Conservation (phyloP, 495 filamentous ascomycete genomes). For the Aspergillus indologenus region DNA sequence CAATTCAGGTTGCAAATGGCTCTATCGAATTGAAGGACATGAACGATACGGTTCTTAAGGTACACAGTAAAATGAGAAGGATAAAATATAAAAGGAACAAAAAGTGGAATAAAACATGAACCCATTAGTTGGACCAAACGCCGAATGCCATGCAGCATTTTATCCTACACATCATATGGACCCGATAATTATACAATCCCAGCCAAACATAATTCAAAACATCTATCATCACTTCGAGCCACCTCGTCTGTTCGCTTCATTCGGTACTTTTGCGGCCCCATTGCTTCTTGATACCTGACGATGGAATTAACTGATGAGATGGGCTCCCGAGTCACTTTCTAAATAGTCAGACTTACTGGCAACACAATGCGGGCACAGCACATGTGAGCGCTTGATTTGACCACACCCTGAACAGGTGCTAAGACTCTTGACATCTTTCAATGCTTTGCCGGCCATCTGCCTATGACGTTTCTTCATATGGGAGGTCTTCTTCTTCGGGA, state of each 20-base stretch:
- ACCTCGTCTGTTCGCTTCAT: slow-evolving; percentile 10
- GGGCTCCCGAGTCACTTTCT: not conserved
- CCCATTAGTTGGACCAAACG: slow-evolving; percentile 35
- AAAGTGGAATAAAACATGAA: slow-evolving; percentile 7
- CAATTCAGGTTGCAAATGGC: not conserved
- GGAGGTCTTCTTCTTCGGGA: slow-evolving; percentile 98
- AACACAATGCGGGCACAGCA: slow-evolving; percentile 83
- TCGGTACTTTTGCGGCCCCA: slow-evolving; percentile 26
- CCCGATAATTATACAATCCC: slow-evolving; percentile 1
- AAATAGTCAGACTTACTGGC: slow-evolving; percentile 45
- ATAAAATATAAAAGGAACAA: slow-evolving; percentile 3
- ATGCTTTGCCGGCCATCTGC: slow-evolving; percentile 88
- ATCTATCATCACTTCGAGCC: slow-evolving; percentile 1
- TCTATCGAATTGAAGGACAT: not conserved
- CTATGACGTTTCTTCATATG: slow-evolving; percentile 92
- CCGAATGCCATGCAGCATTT: slow-evolving; percentile 43
- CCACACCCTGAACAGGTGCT: slow-evolving; percentile 89
- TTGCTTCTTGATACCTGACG: slow-evolving; percentile 33
- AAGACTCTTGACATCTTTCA: slow-evolving; percentile 83
- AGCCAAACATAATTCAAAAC: slow-evolving; percentile 2
- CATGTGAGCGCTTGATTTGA: slow-evolving; percentile 78
- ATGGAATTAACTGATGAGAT: not conserved
- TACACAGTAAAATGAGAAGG: not conserved
- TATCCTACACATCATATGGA: slow-evolving; percentile 33
- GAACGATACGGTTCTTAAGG: not conserved